A percentile compares a stretch with the other conserved stretches of the same genome.
These are phyloP conservation scores for Plasmodium vivax DNA, from an alignment of 169 alveolate species.

Conservation along the genomic window DNA sequence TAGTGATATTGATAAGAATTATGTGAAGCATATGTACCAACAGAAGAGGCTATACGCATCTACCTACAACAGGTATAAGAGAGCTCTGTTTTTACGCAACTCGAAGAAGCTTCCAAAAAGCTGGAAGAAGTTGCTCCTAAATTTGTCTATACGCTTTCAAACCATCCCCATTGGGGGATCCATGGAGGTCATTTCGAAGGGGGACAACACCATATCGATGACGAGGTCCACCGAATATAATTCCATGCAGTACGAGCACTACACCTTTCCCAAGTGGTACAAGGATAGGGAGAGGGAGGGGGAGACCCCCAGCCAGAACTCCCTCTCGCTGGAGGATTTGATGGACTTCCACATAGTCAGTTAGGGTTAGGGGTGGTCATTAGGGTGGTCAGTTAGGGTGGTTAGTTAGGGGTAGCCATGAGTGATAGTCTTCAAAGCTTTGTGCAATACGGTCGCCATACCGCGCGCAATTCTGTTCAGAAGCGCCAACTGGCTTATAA, in stretches of 20 bases:
- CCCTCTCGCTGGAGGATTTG: slow-evolving; percentile 22
- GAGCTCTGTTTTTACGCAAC: slow-evolving; percentile 37
- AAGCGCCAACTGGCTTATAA: not conserved
- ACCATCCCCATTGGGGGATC: slow-evolving; percentile 67
- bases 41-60: slow-evolving; percentile 51
- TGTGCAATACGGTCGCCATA: not conserved
- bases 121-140: slow-evolving; percentile 41
- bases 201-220: slow-evolving; percentile 40
- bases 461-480: not conserved
- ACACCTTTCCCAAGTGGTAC: slow-evolving; percentile 64
- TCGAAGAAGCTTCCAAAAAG: slow-evolving; percentile 51
- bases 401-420: not conserved
- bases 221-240: slow-evolving; percentile 56
- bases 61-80: slow-evolving; percentile 38
- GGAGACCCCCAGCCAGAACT: slow-evolving; percentile 25
- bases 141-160: slow-evolving; percentile 61
- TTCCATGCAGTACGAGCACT: slow-evolving; percentile 51
- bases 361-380: not conserved
- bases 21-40: slow-evolving; percentile 69
- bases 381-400: too few species aligned
- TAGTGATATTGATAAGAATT: slow-evolving; percentile 52
- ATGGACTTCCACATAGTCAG: slow-evolving; percentile 61
- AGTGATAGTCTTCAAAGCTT: too few species aligned
- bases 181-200: slow-evolving; percentile 35
- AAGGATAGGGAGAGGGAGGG: slow-evolving; percentile 32